Evolutionary conservation across 2,329 filamentous ascomycete species (phyloP).

Genomic region (Rhinocladiella mackenziei): DNA sequence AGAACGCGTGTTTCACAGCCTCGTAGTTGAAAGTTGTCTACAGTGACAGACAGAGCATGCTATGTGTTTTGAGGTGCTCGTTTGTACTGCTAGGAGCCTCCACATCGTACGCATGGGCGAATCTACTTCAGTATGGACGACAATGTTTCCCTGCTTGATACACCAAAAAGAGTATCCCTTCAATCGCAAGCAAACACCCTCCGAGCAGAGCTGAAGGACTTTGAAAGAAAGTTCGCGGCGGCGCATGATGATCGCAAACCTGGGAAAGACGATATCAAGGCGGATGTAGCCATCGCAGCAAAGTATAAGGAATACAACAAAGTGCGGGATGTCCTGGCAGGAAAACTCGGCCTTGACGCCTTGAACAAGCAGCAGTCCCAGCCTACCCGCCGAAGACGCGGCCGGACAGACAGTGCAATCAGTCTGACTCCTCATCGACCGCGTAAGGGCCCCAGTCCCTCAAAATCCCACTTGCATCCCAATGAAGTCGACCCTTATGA

Average conservation of each 20-base stretch:
- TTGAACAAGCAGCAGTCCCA: conserved; percentile 33
- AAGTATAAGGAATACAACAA: conserved; percentile 49
- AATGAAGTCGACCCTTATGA: conserved; percentile 44
- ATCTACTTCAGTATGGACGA: no score
- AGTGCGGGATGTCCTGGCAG: conserved; percentile 35
- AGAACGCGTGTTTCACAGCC: no score
- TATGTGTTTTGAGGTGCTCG: no score
- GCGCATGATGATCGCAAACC: conserved; percentile 44
- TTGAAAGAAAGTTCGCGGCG: conserved; percentile 45
- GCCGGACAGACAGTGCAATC: conserved; percentile 23
- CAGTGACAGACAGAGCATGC: no score
- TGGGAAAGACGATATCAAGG: conserved; percentile 46
- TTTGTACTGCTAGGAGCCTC: no score
- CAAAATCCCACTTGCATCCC: conserved; percentile 37
- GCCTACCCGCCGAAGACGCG: conserved; percentile 4
- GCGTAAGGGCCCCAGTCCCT: conserved; percentile 32
- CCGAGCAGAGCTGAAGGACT: conserved; percentile 45
- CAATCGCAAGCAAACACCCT: conserved; percentile 34
- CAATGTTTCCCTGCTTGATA: conserved; percentile 20
- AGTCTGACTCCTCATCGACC: conserved; percentile 19
- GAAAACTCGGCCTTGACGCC: conserved; percentile 30
- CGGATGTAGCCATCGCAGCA: conserved; percentile 41
- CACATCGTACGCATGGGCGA: no score
- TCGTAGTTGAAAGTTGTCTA: no score
- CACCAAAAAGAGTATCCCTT: conserved; percentile 23